A percentile compares a stretch with the other conserved stretches of the same genome.
These are phyloP conservation scores for Vachellia collinsii DNA, from an alignment of 306 rosid species.

Conservation along the genomic window DNA sequence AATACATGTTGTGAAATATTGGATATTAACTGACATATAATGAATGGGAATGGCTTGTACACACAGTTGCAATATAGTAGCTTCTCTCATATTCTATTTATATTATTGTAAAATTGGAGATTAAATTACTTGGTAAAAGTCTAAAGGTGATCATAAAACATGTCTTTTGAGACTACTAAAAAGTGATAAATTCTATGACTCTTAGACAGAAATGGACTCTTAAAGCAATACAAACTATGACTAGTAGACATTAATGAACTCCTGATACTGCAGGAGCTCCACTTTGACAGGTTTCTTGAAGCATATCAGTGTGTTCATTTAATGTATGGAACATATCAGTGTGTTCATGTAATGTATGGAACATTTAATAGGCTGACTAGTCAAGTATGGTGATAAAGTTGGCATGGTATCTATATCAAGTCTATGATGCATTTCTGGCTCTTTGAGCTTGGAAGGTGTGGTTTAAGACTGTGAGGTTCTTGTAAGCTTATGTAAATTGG, in stretches of 20 bases:
- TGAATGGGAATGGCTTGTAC: not conserved
- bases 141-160: not conserved
- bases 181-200: not conserved
- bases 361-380: not conserved
- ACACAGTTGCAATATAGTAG: not conserved
- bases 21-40: not conserved
- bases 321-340: too few species aligned
- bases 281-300: not conserved
- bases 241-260: not conserved
- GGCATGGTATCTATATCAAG: not conserved
- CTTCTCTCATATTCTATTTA: not conserved
- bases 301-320: not conserved
- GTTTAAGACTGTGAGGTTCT: constrained; percentile 4
- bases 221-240: not conserved
- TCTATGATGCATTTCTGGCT: not conserved
- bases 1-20: not conserved
- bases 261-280: not conserved
- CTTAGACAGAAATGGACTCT: not conserved
- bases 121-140: not conserved
- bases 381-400: not conserved
- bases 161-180: not conserved
- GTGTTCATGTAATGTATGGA: not conserved
- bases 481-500: constrained; percentile 3
- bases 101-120: not conserved
- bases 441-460: not conserved